Evolutionary conservation across 345 rosid genomes (phyloP).

Genomic region (Nephelium lappaceum): DNA sequence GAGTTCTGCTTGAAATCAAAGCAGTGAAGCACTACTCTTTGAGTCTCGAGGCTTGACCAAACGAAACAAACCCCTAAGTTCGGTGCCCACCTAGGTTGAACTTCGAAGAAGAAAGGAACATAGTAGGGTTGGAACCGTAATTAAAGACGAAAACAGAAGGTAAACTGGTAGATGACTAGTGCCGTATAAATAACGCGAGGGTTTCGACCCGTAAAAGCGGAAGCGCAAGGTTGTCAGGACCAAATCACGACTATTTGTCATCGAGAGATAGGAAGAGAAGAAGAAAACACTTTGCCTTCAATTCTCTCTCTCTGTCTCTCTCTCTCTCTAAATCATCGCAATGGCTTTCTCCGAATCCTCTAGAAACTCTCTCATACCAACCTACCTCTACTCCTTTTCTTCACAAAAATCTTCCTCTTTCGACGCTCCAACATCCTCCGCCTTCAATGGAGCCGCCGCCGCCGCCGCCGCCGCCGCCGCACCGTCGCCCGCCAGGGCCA

Average conservation of each 20-base stretch:
- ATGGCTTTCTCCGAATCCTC: slow-evolving; percentile 59
- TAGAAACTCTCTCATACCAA: slow-evolving; percentile 57
- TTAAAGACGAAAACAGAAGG: neutral
- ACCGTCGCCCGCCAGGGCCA: slow-evolving; percentile 8
- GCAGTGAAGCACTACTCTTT: too few species aligned
- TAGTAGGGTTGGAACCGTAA: slow-evolving; percentile 15
- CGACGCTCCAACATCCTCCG: slow-evolving; percentile 29
- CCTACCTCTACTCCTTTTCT: slow-evolving; percentile 65
- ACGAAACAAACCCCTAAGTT: too few species aligned
- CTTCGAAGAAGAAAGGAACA: too few species aligned
- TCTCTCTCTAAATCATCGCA: neutral
- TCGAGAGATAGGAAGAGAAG: slow-evolving; percentile 35
- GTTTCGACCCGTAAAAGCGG: slow-evolving; percentile 41
- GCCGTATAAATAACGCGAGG: slow-evolving; percentile 26
- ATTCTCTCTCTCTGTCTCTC: slow-evolving; percentile 9
- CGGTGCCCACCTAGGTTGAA: too few species aligned
- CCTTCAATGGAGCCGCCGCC: slow-evolving; percentile 27
- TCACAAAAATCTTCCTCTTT: slow-evolving; percentile 39
- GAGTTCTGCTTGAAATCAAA: too few species aligned
- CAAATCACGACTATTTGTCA: slow-evolving; percentile 21
- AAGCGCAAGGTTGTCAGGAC: slow-evolving; percentile 16
- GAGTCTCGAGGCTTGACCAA: too few species aligned
- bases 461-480: neutral
- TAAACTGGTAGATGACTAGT: neutral
- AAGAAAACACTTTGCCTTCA: neutral